Conservation (phyloP, 441 rosid genomes). For the Erodium trifolium region DNA sequence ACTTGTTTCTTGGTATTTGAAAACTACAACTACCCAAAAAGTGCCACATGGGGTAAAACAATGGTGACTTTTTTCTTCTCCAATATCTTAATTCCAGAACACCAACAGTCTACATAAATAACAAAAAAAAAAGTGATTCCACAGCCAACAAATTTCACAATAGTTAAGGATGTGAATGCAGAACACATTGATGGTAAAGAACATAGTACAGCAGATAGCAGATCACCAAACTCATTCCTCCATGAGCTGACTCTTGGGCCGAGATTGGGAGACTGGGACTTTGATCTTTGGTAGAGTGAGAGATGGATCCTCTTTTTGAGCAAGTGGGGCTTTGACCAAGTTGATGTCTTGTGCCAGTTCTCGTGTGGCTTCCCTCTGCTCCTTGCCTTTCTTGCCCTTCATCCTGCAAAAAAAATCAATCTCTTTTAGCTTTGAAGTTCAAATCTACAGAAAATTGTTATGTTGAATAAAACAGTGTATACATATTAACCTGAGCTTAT, state of each 20-base stretch:
- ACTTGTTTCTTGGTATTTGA: not conserved
- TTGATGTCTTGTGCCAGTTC: slow-evolving; percentile 44
- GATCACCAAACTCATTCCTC: slow-evolving; percentile 43
- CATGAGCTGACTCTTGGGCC: slow-evolving; percentile 47
- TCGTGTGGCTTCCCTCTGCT: slow-evolving; percentile 23
- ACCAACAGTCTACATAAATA: not conserved
- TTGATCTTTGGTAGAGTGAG: slow-evolving; percentile 43
- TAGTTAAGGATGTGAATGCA: not conserved
- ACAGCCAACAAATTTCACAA: not conserved
- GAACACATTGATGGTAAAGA: not conserved
- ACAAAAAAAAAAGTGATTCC: not conserved
- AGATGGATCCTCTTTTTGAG: slow-evolving; percentile 29
- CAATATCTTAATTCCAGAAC: not conserved
- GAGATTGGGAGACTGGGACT: slow-evolving; percentile 37
- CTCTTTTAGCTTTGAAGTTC: not conserved
- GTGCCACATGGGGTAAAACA: not conserved
- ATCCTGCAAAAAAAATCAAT: slow-evolving; percentile 33
- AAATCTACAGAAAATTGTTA: not conserved
- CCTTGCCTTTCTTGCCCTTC: slow-evolving; percentile 38
- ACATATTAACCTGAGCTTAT: slow-evolving; percentile 38
- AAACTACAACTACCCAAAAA: not conserved
- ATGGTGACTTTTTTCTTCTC: not conserved
- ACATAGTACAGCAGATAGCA: not conserved
- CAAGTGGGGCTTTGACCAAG: slow-evolving; percentile 45
- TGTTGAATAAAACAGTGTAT: not conserved